Evolutionary conservation across 139 green algal species (phyloP), one percentile per base, ranked within the genome.

Genomic region (Picocystis salinarum): DNA sequence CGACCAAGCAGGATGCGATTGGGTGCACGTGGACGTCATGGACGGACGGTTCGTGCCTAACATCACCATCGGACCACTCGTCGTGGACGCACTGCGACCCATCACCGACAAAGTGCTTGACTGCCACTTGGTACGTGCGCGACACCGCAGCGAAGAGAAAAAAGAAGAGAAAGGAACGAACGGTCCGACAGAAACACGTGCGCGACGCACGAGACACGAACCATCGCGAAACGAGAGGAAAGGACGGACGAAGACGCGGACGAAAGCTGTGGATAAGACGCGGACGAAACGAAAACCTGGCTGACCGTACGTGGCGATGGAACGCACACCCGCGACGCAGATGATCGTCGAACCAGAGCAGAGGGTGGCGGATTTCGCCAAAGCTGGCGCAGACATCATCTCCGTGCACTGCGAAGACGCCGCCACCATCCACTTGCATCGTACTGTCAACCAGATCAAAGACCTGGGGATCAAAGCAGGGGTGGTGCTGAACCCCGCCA

Each of bases 291-390:
- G n/a, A n/a, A n/a, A n/a, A n/a, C n/a, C n/a, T n/a, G n/a, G n/a
- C n/a, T n/a, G n/a, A n/a, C n/a, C n/a, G n/a, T n/a, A n/a, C n/a
- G n/a, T n/a, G n/a, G n/a, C n/a, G n/a, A n/a, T n/a, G n/a, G n/a
- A n/a, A n/a, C n/a, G n/a, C n/a, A n/a, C n/a, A n/a, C n/a, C n/a
- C n/a, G n/a, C n/a, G n/a, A n/a, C n/a, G 62, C 76, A 52, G 55
- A 95, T 95, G 86, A 98, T 98, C 68, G 85, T 94, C 39, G 84
- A 98, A 79, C 87, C 88, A 11, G 88, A 98, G 75, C 70, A 75
- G 51, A 75, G 86, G 33, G 70, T 96, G 6, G 57, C 79, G 11
- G 82, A 93, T 68, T 93, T 92, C 63, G 55, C 69, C 52, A 94
- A 97, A 72, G 88, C 88, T n/a, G 88, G 88, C 28, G 80, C 85